Conservation (phyloP, 371 early-diverging fungal genomes). For the Rhizopus microsporus region DNA sequence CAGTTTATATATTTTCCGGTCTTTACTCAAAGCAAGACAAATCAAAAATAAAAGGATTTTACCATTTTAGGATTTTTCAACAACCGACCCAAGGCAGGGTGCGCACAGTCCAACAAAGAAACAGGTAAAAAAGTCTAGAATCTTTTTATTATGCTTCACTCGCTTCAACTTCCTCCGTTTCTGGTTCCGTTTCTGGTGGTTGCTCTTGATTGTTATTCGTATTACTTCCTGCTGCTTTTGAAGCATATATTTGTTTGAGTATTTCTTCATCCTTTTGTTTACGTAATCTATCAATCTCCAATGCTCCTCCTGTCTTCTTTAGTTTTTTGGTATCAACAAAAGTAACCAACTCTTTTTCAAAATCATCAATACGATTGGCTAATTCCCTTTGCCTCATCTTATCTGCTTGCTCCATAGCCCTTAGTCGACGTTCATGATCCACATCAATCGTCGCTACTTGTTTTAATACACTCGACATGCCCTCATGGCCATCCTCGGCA, state of each 20-base stretch:
- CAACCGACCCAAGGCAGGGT: background rate
- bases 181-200: background rate
- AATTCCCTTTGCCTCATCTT: constrained; percentile 72
- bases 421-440: constrained; percentile 68
- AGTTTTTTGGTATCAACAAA: constrained; percentile 68
- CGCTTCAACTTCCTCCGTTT: constrained; percentile 1
- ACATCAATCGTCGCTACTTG: constrained; percentile 74
- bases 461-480: constrained; percentile 64
- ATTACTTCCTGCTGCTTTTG: constrained; percentile 10
- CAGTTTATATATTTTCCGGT: background rate
- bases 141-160: background rate
- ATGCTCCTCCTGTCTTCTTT: constrained; percentile 74
- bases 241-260: constrained; percentile 60
- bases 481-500: constrained; percentile 63
- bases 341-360: constrained; percentile 67
- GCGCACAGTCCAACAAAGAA: background rate
- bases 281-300: constrained; percentile 70
- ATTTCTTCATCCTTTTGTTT: constrained; percentile 65
- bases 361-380: constrained; percentile 67
- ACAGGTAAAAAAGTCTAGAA: background rate
- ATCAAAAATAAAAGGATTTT: background rate
- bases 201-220: background rate
- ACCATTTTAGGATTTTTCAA: constrained; percentile 1
- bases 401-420: constrained; percentile 74
- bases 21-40: background rate